phyloP scores from a whole-genome alignment of 2,329 filamentous ascomycete genomes.

The Monilinia aucupariae region DNA sequence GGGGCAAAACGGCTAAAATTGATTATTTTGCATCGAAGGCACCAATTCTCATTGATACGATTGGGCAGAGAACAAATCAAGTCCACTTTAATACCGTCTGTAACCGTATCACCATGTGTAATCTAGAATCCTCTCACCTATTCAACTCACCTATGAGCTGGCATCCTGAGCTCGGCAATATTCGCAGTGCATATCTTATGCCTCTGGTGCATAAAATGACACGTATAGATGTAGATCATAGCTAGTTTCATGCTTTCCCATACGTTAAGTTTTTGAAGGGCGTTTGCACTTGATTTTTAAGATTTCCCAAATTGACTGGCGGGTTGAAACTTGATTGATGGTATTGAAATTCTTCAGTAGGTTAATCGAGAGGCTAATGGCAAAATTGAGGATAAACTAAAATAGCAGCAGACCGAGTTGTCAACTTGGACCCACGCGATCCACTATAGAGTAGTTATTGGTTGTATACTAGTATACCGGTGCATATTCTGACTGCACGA shows the following conservation, averaged over 20 bases:
- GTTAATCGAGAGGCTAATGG: not conserved
- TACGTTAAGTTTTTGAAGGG: not conserved
- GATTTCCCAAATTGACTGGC: not conserved
- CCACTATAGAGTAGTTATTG: not conserved
- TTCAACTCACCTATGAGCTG: conserved; percentile 9
- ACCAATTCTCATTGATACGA: not conserved
- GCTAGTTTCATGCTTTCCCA: not conserved
- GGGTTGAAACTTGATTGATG: not conserved
- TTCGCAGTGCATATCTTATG: conserved; percentile 14
- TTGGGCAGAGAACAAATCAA: not conserved
- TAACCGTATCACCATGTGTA: conserved; percentile 1
- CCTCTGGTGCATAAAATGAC: conserved; percentile 14
- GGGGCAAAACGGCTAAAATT: not conserved
- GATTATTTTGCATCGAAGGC: not conserved
- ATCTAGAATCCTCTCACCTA: conserved; percentile 7
- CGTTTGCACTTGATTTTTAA: not conserved
- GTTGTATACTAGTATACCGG: not conserved
- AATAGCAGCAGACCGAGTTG: not conserved
- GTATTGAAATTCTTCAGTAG: not conserved
- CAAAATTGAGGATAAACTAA: not conserved
- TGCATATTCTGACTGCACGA: not conserved
- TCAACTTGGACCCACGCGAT: not conserved
- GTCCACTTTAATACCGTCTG: not conserved
- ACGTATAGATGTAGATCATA: conserved; percentile 12
- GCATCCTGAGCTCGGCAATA: conserved; percentile 14